phyloP scores from a whole-genome alignment of 1,139 yeast genomes.

The Chernovozyma aurita region DNA sequence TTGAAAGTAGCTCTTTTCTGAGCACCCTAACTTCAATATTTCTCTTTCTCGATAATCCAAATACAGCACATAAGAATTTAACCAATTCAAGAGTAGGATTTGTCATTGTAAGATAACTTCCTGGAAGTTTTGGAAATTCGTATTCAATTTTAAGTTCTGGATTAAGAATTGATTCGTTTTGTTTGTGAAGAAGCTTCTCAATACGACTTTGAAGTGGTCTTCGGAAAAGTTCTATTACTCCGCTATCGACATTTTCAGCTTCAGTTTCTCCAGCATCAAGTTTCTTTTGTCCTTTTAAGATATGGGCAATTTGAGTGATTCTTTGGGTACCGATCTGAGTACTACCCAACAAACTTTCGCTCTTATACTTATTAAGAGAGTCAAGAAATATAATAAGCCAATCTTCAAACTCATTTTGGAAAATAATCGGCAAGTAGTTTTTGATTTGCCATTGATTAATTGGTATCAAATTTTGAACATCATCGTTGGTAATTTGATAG shows the following conservation, averaged over 20 bases:
- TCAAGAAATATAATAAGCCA: conserved; percentile 82
- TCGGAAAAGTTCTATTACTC: conserved; percentile 48
- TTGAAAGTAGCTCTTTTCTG: conserved; percentile 65
- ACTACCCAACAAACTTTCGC: conserved; percentile 26
- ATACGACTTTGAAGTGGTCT: conserved; percentile 65
- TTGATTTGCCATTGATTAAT: conserved; percentile 79
- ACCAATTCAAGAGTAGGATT: conserved; percentile 81
- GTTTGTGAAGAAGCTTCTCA: conserved; percentile 59
- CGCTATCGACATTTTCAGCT: conserved; percentile 30
- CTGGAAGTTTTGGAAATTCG: conserved; percentile 68
- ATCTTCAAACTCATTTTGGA: conserved; percentile 79
- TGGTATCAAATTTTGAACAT: conserved; percentile 53
- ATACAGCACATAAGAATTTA: conserved; percentile 69
- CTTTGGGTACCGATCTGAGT: conserved; percentile 50
- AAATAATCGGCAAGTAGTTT: conserved; percentile 66
- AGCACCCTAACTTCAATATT: conserved; percentile 70
- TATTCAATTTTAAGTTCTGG: conserved; percentile 63
- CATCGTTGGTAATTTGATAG: conserved; percentile 50
- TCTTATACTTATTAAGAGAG: conserved; percentile 57
- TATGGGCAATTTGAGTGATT: conserved; percentile 60
- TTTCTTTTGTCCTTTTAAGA: conserved; percentile 41
- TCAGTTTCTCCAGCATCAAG: conserved; percentile 22
- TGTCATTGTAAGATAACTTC: conserved; percentile 54
- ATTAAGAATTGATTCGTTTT: conserved; percentile 68
- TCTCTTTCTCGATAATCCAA: conserved; percentile 60